A percentile compares a stretch with the other conserved stretches of the same genome.
Conservation (phyloP, 306 rosid genomes). For the Lathyrus sativus region DNA sequence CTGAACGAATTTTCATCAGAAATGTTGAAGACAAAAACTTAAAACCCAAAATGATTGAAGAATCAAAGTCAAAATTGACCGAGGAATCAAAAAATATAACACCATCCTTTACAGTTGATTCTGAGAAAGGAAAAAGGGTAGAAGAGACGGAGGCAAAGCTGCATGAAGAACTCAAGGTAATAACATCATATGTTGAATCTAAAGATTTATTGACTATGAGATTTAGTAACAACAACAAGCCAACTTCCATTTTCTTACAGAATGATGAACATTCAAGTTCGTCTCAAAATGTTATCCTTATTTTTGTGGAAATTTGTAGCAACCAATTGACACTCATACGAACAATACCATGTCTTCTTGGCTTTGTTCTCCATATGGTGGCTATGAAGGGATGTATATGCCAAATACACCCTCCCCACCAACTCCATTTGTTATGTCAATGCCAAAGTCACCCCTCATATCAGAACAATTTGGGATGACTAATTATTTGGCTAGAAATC, state of each 20-base stretch:
- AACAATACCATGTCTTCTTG: too few species aligned
- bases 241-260: background rate
- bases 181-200: background rate
- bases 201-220: background rate
- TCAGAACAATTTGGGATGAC: too few species aligned
- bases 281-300: background rate
- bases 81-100: too few species aligned
- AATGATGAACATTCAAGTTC: background rate
- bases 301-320: background rate
- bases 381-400: background rate
- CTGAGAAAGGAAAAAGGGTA: too few species aligned
- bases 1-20: background rate
- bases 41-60: background rate
- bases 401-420: background rate
- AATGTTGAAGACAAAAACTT: background rate
- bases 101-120: too few species aligned
- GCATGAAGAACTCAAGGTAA: background rate
- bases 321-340: background rate
- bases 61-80: too few species aligned
- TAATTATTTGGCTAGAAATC: too few species aligned
- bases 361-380: background rate
- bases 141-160: background rate
- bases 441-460: background rate
- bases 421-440: too few species aligned
- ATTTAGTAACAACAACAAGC: background rate